Evolutionary conservation across 768 basidiomycete species (phyloP).

Genomic region (Boletus rubropictus): DNA sequence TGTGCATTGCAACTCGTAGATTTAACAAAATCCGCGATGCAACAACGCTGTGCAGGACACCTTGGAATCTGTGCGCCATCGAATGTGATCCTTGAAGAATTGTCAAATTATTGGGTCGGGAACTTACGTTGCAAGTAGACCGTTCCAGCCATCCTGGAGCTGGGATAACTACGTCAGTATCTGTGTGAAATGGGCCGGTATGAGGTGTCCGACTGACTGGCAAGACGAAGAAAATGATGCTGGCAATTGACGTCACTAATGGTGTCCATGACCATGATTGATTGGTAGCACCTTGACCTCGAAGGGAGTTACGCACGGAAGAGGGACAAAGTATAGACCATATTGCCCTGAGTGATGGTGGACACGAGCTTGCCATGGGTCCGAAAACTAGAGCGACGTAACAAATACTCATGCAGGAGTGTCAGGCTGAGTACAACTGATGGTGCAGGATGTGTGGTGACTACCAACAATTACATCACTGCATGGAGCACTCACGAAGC

Average conservation of each 20-base stretch:
- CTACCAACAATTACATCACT: not conserved
- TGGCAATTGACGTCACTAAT: not conserved
- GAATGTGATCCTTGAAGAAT: too few relatives aligned
- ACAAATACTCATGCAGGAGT: not conserved
- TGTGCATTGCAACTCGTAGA: not conserved
- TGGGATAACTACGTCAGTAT: not conserved
- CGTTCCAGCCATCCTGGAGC: constrained; percentile 3
- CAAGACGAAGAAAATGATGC: constrained; percentile 1
- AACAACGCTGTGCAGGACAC: constrained; percentile 5
- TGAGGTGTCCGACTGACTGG: not conserved
- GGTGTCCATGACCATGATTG: not conserved
- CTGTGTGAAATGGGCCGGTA: not conserved
- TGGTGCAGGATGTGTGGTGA: not conserved
- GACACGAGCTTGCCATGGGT: not conserved
- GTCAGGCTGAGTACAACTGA: constrained; percentile 8
- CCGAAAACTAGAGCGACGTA: not conserved
- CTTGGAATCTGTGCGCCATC: constrained; percentile 6
- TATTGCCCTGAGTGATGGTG: constrained; percentile 5
- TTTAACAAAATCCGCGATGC: constrained; percentile 11
- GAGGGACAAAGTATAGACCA: constrained; percentile 6
- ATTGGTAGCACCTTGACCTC: not conserved
- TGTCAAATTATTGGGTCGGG: not conserved
- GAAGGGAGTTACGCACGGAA: constrained; percentile 4
- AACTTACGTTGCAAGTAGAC: constrained; percentile 1
- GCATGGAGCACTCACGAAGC: constrained; percentile 2